A percentile compares a stretch with the other conserved stretches of the same genome.
These are phyloP conservation scores for Saturnispora mendoncae DNA, from an alignment of 805 yeast genomes.

Conservation along the genomic window DNA sequence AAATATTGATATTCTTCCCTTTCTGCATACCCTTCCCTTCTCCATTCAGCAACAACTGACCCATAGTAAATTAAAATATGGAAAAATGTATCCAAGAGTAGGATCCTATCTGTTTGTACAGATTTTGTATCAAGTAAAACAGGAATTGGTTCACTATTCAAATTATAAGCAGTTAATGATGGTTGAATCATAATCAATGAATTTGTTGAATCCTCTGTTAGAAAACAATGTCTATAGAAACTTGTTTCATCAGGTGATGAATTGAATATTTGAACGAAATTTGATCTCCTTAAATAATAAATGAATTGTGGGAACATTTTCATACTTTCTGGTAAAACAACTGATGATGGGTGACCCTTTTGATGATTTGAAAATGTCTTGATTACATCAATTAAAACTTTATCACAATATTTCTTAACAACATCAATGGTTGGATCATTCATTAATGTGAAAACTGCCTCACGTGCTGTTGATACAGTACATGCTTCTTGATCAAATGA, in stretches of 20 bases:
- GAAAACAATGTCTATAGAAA: conserved; percentile 51
- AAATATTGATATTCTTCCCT: conserved; percentile 51
- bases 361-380: conserved; percentile 40
- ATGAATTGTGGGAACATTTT: conserved; percentile 58
- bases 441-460: conserved; percentile 37
- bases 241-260: conserved; percentile 68
- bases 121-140: conserved; percentile 59
- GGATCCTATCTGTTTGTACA: conserved; percentile 45
- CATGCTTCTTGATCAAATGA: conserved; percentile 67
- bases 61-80: conserved; percentile 63
- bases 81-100: conserved; percentile 60
- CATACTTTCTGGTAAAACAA: conserved; percentile 40
- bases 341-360: conserved; percentile 38
- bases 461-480: conserved; percentile 50
- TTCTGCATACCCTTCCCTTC: conserved; percentile 54
- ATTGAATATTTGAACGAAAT: conserved; percentile 56
- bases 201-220: conserved; percentile 52
- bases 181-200: conserved; percentile 65
- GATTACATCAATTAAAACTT: conserved; percentile 38
- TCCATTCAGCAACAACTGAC: conserved; percentile 58
- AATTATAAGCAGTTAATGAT: conserved; percentile 48
- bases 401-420: conserved; percentile 44
- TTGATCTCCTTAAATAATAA: conserved; percentile 59
- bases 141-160: conserved; percentile 51
- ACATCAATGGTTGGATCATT: conserved; percentile 29